A percentile compares a stretch with the other conserved stretches of the same genome.
phyloP scores from a whole-genome alignment of 805 yeast genomes.

The Tetrapisispora pingtungensis region DNA sequence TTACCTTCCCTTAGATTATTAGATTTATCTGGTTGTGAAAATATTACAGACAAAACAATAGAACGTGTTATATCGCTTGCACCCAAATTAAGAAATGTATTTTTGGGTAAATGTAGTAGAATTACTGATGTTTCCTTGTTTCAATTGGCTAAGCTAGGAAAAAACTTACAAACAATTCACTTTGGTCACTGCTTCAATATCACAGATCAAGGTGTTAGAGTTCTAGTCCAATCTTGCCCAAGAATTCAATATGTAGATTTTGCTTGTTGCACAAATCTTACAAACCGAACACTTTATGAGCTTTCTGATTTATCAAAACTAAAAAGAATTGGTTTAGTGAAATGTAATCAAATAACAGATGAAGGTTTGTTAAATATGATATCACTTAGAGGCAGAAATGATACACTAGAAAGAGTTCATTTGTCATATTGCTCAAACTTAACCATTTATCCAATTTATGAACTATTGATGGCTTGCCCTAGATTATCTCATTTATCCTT shows the following conservation, averaged over 20 bases:
- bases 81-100: slow-evolving; percentile 80
- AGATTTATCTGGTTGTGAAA: slow-evolving; percentile 76
- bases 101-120: slow-evolving; percentile 77
- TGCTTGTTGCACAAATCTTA: slow-evolving; percentile 86
- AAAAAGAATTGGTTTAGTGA: slow-evolving; percentile 86
- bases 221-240: slow-evolving; percentile 66
- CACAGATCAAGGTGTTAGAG: slow-evolving; percentile 78
- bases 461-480: slow-evolving; percentile 70
- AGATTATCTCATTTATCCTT: slow-evolving; percentile 80
- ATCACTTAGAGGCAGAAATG: slow-evolving; percentile 58
- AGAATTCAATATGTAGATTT: slow-evolving; percentile 86
- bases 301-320: slow-evolving; percentile 68
- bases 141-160: slow-evolving; percentile 62
- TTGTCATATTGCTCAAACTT: slow-evolving; percentile 80
- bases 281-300: slow-evolving; percentile 71
- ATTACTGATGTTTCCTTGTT: slow-evolving; percentile 74
- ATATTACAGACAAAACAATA: slow-evolving; percentile 70
- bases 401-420: slow-evolving; percentile 85
- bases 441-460: slow-evolving; percentile 66
- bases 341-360: slow-evolving; percentile 81
- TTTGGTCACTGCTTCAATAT: slow-evolving; percentile 88
- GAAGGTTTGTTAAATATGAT: slow-evolving; percentile 65
- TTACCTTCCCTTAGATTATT: slow-evolving; percentile 63
- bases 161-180: slow-evolving; percentile 79
- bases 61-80: slow-evolving; percentile 64